These are phyloP conservation scores for Colletotrichum chlorophyti DNA, from an alignment of 2,329 filamentous ascomycete genomes.

Conservation along the genomic window DNA sequence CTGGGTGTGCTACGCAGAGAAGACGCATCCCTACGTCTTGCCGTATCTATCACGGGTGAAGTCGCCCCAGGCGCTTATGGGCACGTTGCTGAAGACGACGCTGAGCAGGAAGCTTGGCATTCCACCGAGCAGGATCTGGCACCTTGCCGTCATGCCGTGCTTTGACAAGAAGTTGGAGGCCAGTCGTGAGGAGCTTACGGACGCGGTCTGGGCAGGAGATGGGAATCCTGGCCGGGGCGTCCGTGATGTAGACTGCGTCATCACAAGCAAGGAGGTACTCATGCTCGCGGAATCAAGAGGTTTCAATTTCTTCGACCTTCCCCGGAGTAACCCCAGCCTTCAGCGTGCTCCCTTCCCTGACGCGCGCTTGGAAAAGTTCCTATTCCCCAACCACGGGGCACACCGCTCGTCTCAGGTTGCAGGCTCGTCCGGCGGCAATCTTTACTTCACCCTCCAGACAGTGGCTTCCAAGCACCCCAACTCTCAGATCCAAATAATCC, in stretches of 20 bases:
- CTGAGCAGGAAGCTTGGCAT: constrained; percentile 77
- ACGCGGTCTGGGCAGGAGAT: constrained; percentile 71
- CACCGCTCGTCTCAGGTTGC: constrained; percentile 59
- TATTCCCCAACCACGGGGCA: constrained; percentile 66
- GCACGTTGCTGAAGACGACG: constrained; percentile 87
- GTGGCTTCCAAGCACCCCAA: constrained; percentile 75
- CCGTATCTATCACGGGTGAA: constrained; percentile 91
- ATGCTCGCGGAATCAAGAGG: constrained; percentile 84
- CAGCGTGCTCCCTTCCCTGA: constrained; percentile 74
- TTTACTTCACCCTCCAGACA: constrained; percentile 82
- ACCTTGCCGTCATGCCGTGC: constrained; percentile 95
- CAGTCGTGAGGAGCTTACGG: constrained; percentile 89
- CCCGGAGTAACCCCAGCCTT: constrained; percentile 61
- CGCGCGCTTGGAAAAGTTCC: constrained; percentile 69
- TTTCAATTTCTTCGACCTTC: constrained; percentile 75
- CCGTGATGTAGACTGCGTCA: constrained; percentile 95
- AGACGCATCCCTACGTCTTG: constrained; percentile 93
- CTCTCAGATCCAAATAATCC: constrained; percentile 72
- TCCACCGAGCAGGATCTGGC: constrained; percentile 84
- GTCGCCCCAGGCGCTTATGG: constrained; percentile 90
- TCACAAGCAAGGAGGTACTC: constrained; percentile 92
- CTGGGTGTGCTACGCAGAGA: constrained; percentile 99
- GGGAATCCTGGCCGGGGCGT: constrained; percentile 61
- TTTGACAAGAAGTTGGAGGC: constrained; percentile 99
- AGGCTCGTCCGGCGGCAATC: constrained; percentile 87